These are phyloP conservation scores for Corynespora cassiicola DNA, from an alignment of 2,329 filamentous ascomycete species.

Conservation along the genomic window DNA sequence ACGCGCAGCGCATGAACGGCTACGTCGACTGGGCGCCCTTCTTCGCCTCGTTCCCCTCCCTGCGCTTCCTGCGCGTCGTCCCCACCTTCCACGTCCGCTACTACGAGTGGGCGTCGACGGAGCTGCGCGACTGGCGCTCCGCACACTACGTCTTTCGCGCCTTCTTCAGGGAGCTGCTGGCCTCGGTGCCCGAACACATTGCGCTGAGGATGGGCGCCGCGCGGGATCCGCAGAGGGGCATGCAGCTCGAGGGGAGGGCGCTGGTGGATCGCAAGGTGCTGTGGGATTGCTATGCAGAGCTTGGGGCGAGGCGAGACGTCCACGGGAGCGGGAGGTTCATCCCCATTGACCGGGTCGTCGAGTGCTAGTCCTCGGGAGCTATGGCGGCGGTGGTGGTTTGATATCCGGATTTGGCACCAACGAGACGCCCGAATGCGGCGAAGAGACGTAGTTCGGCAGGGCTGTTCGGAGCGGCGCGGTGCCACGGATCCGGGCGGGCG, in stretches of 20 bases:
- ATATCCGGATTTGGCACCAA: too few relatives aligned
- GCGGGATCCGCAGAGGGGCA: slow-evolving; percentile 11
- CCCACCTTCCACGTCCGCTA: slow-evolving; percentile 34
- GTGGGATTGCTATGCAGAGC: slow-evolving; percentile 28
- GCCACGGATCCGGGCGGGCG: too few relatives aligned
- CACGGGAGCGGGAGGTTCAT: slow-evolving; percentile 1
- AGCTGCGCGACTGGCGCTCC: slow-evolving; percentile 25
- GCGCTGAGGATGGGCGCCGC: slow-evolving; percentile 25
- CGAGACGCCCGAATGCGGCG: too few relatives aligned
- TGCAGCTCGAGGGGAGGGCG: slow-evolving; percentile 22
- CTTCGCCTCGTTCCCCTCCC: slow-evolving; percentile 25
- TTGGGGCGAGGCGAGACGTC: slow-evolving; percentile 14
- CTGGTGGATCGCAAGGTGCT: slow-evolving; percentile 16
- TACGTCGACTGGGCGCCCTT: slow-evolving; percentile 38
- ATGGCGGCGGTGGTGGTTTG: slow-evolving; percentile 1
- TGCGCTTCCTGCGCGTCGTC: slow-evolving; percentile 31
- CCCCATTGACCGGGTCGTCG: slow-evolving; percentile 7
- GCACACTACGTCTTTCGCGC: slow-evolving; percentile 36
- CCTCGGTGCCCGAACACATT: slow-evolving; percentile 23
- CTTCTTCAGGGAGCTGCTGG: slow-evolving; percentile 34
- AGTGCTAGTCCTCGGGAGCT: not conserved
- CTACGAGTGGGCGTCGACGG: slow-evolving; percentile 34
- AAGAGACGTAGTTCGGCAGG: too few relatives aligned
- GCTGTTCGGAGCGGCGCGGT: too few relatives aligned
- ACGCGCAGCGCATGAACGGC: slow-evolving; percentile 38